A percentile compares a stretch with the other conserved stretches of the same genome.
These are phyloP conservation scores for Backusella luteola DNA, from an alignment of 192 early-diverging fungal genomes.

Conservation along the genomic window DNA sequence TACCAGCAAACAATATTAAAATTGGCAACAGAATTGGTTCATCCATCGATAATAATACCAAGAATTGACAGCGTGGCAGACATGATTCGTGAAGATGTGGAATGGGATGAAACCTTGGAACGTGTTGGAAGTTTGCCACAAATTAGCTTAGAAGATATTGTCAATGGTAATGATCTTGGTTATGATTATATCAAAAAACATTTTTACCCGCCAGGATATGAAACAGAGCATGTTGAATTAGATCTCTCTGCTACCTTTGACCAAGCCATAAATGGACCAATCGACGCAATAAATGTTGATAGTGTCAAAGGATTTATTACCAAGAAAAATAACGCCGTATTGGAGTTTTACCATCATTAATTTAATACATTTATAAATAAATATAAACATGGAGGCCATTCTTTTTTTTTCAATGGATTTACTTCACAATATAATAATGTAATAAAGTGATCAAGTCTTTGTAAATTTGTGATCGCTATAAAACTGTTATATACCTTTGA, in stretches of 20 bases:
- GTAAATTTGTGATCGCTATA: too few relatives aligned
- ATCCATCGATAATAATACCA: neutral
- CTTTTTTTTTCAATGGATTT: neutral
- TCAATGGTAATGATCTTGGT: neutral
- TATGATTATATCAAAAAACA: neutral
- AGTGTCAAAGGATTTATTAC: neutral
- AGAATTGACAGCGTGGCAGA: neutral
- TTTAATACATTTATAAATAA: neutral
- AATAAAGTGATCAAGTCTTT: too few relatives aligned
- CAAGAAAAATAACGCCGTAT: neutral
- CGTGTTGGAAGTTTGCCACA: neutral
- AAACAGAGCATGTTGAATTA: neutral
- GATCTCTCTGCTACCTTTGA: neutral
- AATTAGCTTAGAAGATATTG: neutral
- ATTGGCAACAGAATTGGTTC: neutral
- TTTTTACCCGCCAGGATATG: neutral
- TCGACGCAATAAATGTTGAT: neutral
- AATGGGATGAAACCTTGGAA: constrained; percentile 2
- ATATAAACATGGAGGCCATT: neutral
- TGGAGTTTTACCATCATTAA: neutral
- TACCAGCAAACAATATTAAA: neutral
- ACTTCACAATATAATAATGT: too few relatives aligned
- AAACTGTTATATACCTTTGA: too few relatives aligned
- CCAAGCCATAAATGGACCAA: neutral
- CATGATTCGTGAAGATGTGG: constrained; percentile 15